These are phyloP conservation scores for Zangia roseola DNA, from an alignment of 768 basidiomycete genomes.

Conservation along the genomic window DNA sequence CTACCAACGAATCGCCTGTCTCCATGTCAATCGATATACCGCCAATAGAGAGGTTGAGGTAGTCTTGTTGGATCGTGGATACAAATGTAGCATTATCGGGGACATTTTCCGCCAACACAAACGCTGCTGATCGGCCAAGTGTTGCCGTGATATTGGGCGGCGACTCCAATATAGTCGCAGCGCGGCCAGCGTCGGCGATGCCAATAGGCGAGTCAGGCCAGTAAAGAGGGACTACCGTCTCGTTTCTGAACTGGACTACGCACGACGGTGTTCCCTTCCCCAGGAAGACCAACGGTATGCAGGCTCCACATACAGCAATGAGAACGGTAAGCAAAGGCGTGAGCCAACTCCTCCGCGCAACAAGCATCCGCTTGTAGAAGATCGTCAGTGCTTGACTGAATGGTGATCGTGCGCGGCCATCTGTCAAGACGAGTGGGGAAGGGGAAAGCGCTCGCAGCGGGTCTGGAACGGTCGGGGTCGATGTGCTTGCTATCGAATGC, in stretches of 20 bases:
- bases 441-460: background rate
- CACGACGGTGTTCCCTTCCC: conserved; percentile 52
- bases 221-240: conserved; percentile 48
- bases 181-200: conserved; percentile 28
- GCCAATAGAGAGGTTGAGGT: conserved; percentile 57
- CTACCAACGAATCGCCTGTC: conserved; percentile 53
- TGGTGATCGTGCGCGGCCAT: conserved; percentile 54
- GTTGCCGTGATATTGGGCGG: conserved; percentile 52
- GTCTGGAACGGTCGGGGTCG: background rate
- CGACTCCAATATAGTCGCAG: conserved; percentile 44
- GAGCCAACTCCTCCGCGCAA: conserved; percentile 68
- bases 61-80: conserved; percentile 48
- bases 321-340: conserved; percentile 53
- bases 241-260: conserved; percentile 35
- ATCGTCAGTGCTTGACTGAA: conserved; percentile 69
- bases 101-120: conserved; percentile 42
- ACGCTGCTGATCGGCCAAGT: conserved; percentile 42
- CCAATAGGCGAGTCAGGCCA: conserved; percentile 48
- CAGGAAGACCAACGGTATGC: conserved; percentile 68
- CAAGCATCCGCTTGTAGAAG: conserved; percentile 65
- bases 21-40: conserved; percentile 62
- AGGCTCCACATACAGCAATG: conserved; percentile 60
- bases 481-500: conserved; percentile 3
- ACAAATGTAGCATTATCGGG: conserved; percentile 61
- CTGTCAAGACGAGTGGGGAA: conserved; percentile 32